Evolutionary conservation across 73 alveolate species (phyloP).

Genomic region (Tetrahymena borealis): DNA sequence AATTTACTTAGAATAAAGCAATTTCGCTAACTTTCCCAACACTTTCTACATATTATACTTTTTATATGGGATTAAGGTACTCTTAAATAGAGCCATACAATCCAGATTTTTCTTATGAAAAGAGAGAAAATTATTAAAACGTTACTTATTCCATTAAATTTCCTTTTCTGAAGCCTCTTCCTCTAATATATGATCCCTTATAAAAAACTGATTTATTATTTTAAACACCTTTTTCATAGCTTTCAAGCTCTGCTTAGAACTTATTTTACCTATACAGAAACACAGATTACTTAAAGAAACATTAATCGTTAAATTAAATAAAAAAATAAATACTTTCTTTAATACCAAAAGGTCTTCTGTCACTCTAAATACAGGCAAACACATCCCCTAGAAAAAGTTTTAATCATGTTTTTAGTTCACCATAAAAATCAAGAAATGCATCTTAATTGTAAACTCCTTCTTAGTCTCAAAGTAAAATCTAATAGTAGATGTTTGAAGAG

Average conservation of each 20-base stretch:
- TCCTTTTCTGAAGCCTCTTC: background rate
- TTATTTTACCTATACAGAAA: background rate
- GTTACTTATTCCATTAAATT: background rate
- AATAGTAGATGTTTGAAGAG: background rate
- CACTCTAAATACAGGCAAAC: background rate
- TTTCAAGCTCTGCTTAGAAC: background rate
- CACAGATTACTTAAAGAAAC: background rate
- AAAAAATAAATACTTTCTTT: background rate
- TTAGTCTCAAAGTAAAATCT: too few species aligned
- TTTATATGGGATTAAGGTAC: background rate
- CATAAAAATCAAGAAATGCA: background rate
- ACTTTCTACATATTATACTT: background rate
- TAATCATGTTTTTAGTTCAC: background rate
- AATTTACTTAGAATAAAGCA: background rate
- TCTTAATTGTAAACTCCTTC: background rate
- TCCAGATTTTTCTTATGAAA: background rate
- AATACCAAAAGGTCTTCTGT: background rate
- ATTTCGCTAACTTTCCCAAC: background rate
- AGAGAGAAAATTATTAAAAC: background rate
- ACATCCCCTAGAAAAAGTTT: background rate
- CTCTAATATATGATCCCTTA: background rate
- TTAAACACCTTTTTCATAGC: background rate
- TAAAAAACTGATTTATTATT: background rate
- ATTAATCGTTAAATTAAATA: background rate
- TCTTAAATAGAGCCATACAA: background rate